Conservation (phyloP, 148 eudicot genomes). For the Camellia granthamiana region DNA sequence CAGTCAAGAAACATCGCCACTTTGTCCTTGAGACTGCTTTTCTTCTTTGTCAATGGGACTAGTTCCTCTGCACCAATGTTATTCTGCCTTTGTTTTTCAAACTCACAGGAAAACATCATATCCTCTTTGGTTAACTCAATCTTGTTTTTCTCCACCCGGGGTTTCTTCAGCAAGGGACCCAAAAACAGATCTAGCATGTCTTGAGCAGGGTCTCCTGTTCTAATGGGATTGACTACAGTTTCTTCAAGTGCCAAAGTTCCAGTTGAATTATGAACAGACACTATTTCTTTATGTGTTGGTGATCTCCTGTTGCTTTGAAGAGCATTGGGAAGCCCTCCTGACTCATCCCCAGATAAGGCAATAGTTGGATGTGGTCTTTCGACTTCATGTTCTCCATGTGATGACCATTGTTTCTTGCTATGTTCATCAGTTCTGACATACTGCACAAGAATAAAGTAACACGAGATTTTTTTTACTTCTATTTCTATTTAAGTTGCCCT, state of each 20-base stretch:
- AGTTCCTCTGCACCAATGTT: constrained; percentile 19
- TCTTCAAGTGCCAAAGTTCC: constrained; percentile 23
- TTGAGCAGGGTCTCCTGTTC: constrained; percentile 46
- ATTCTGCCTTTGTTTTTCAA: constrained; percentile 25
- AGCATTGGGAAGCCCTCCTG: constrained; percentile 15
- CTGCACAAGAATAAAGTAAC: constrained; percentile 31
- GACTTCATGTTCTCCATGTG: constrained; percentile 15
- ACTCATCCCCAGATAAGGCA: constrained; percentile 10
- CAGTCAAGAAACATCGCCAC: constrained; percentile 49
- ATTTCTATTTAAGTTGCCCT: neutral
- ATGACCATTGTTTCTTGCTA: constrained; percentile 21
- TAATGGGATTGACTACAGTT: constrained; percentile 18
- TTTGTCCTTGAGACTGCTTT: constrained; percentile 57
- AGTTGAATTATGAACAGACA: constrained; percentile 14
- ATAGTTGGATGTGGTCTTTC: constrained; percentile 15
- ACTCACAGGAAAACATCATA: constrained; percentile 19
- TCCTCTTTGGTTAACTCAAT: constrained; percentile 27
- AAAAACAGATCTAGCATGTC: constrained; percentile 67
- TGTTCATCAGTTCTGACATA: constrained; percentile 35
- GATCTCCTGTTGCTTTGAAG: constrained; percentile 16
- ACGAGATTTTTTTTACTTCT: neutral
- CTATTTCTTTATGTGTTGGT: constrained; percentile 19
- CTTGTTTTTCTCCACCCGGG: constrained; percentile 29
- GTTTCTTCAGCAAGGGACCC: constrained; percentile 50
- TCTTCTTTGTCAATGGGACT: constrained; percentile 45